Evolutionary conservation across 495 filamentous ascomycete species (phyloP).

Genomic region (Hypoxylon crocopeplum): DNA sequence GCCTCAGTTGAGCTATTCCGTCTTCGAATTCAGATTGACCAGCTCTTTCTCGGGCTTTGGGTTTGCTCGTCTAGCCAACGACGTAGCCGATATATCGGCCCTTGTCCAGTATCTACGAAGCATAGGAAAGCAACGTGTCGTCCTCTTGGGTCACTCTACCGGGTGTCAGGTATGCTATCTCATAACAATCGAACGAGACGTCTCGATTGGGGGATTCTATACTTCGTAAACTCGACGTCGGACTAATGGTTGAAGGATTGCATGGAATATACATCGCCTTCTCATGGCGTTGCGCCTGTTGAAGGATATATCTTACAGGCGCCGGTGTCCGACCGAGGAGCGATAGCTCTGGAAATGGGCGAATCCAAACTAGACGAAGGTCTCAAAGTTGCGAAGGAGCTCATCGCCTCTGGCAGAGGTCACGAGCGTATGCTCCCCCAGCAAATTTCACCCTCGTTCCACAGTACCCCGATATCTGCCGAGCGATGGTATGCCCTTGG

Average conservation of each 20-base stretch:
- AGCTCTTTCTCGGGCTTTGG: conserved; percentile 78
- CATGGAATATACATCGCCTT: conserved; percentile 67
- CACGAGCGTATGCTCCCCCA: conserved; percentile 65
- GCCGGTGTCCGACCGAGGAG: conserved; percentile 79
- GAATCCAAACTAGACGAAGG: conserved; percentile 56
- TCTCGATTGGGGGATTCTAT: not conserved
- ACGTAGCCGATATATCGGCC: conserved; percentile 74
- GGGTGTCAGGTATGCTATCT: conserved; percentile 68
- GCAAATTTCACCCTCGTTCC: conserved; percentile 55
- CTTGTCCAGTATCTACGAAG: conserved; percentile 73
- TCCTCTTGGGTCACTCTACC: conserved; percentile 84
- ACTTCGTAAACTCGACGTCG: not conserved
- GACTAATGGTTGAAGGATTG: conserved; percentile 59
- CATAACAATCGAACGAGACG: not conserved
- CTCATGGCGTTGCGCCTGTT: conserved; percentile 55
- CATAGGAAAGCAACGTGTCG: conserved; percentile 63
- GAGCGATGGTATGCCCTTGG: conserved; percentile 72
- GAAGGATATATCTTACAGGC: conserved; percentile 88
- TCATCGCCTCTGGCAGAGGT: conserved; percentile 58
- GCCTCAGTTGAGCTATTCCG: conserved; percentile 35
- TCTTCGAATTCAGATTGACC: conserved; percentile 53
- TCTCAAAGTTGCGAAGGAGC: conserved; percentile 59
- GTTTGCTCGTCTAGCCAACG: conserved; percentile 67
- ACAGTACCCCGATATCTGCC: conserved; percentile 66
- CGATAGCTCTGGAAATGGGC: conserved; percentile 49